phyloP scores from a whole-genome alignment of 2,329 filamentous ascomycete species.

The Trichoderma harzianum region DNA sequence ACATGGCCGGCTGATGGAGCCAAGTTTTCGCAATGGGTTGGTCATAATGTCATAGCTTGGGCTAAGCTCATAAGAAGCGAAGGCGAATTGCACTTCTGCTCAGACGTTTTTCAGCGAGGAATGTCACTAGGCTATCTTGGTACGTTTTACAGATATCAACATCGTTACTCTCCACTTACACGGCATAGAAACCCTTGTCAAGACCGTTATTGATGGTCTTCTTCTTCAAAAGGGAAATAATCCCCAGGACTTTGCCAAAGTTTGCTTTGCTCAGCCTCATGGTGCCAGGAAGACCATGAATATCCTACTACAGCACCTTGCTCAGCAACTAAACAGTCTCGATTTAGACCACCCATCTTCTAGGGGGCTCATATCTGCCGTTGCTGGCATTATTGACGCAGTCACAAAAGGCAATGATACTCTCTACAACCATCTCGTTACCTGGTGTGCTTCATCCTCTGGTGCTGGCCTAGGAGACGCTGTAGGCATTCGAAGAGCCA shows the following conservation, averaged over 20 bases:
- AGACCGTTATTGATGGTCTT: conserved; percentile 34
- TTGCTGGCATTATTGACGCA: conserved; percentile 53
- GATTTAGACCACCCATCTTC: conserved; percentile 31
- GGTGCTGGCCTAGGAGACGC: conserved; percentile 63
- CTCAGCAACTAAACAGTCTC: conserved; percentile 41
- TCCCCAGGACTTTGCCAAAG: conserved; percentile 27
- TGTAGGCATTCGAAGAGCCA: conserved; percentile 64
- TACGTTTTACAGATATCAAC: conserved; percentile 33
- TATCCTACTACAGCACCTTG: conserved; percentile 39
- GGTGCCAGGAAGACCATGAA: conserved; percentile 28
- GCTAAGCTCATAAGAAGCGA: conserved; percentile 29
- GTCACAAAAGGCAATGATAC: conserved; percentile 47
- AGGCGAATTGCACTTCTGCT: conserved; percentile 40
- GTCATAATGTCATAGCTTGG: conserved; percentile 55
- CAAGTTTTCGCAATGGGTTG: conserved; percentile 69
- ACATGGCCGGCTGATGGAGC: conserved; percentile 64
- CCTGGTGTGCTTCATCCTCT: conserved; percentile 63
- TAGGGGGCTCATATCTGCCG: conserved; percentile 49
- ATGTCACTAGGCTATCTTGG: conserved; percentile 71
- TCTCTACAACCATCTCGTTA: conserved; percentile 53
- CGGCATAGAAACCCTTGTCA: conserved; percentile 41
- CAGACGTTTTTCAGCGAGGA: conserved; percentile 53
- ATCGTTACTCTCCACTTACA: conserved; percentile 21
- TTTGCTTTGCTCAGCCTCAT: conserved; percentile 31
- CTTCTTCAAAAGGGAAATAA: conserved; percentile 32